phyloP scores from a whole-genome alignment of 2,329 filamentous ascomycete species.

The Sodiomyces alkalinus region DNA sequence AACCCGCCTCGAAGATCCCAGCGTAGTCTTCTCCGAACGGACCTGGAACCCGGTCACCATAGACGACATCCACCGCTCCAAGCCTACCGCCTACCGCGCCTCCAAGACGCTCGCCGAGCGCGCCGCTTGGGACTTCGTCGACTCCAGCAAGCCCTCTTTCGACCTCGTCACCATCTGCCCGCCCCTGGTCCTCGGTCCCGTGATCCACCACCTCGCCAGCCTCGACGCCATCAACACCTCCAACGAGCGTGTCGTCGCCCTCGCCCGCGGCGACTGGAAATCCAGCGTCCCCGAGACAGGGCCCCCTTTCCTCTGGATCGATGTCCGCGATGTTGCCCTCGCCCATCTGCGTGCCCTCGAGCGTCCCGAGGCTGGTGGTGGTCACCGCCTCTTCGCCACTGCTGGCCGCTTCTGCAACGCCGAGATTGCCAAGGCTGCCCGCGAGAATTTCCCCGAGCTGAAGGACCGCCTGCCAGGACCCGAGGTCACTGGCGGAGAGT shows the following conservation, averaged over 20 bases:
- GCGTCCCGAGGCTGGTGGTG: slow-evolving; percentile 27
- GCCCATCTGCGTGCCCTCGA: slow-evolving; percentile 39
- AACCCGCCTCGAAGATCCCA: slow-evolving; percentile 19
- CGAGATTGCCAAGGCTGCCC: slow-evolving; percentile 25
- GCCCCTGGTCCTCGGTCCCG: slow-evolving; percentile 25
- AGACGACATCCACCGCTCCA: slow-evolving; percentile 23
- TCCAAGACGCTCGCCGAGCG: slow-evolving; percentile 39
- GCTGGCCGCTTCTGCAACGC: slow-evolving; percentile 31
- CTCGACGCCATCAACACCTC: slow-evolving; percentile 34
- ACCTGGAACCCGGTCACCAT: slow-evolving; percentile 39
- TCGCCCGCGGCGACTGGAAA: slow-evolving; percentile 35
- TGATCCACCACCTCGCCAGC: slow-evolving; percentile 7
- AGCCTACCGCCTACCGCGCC: slow-evolving; percentile 33
- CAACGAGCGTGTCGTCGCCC: slow-evolving; percentile 32
- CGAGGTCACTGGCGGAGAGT: slow-evolving; percentile 26
- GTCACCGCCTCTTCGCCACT: slow-evolving; percentile 34
- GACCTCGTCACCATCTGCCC: slow-evolving; percentile 39
- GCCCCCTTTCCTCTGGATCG: slow-evolving; percentile 31
- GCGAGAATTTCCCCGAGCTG: slow-evolving; percentile 34
- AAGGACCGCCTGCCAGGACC: slow-evolving; percentile 28
- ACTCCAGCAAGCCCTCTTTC: slow-evolving; percentile 25
- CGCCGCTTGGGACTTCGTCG: slow-evolving; percentile 37
- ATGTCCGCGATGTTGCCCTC: slow-evolving; percentile 38
- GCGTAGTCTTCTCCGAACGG: slow-evolving; percentile 26
- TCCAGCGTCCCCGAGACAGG: slow-evolving; percentile 24